phyloP scores from a whole-genome alignment of 495 filamentous ascomycete species.

The Parathielavia hyrcaniae region DNA sequence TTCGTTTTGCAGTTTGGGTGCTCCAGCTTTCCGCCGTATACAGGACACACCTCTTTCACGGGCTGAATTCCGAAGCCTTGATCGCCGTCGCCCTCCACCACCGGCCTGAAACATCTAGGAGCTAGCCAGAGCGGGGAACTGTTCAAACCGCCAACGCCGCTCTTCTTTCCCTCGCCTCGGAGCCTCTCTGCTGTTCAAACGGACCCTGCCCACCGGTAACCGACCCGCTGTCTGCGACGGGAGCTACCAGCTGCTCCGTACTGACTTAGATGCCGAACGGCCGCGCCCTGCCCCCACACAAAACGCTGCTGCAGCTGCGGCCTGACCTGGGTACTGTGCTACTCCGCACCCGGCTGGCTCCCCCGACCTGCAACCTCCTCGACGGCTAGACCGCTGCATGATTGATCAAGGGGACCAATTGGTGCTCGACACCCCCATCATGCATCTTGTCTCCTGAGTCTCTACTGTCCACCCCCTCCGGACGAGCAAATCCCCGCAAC shows the following conservation, averaged over 20 bases:
- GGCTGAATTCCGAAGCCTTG: too few species aligned
- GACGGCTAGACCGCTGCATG: constrained; percentile 29
- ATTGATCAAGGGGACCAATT: constrained; percentile 29
- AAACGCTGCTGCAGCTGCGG: constrained; percentile 25
- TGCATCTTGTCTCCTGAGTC: constrained; percentile 30
- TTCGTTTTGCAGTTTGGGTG: constrained; percentile 16
- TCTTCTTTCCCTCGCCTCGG: too few species aligned
- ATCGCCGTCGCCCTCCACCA: too few species aligned
- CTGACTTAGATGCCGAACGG: constrained; percentile 20
- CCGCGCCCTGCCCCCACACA: constrained; percentile 11
- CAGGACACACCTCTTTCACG: not conserved
- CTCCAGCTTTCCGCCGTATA: not conserved
- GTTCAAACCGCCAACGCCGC: not conserved
- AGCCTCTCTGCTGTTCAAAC: not conserved
- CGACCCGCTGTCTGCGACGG: constrained; percentile 20
- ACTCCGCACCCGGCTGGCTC: constrained; percentile 19
- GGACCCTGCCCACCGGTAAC: constrained; percentile 2
- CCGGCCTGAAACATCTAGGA: too few species aligned
- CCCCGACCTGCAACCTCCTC: constrained; percentile 20
- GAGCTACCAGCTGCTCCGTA: not conserved
- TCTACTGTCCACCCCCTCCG: constrained; percentile 25
- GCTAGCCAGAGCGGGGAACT: not conserved
- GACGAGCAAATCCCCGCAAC: constrained; percentile 26
- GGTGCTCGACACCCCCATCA: constrained; percentile 21
- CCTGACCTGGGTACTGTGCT: constrained; percentile 15